phyloP scores from a whole-genome alignment of 352 stramenopile genomes.

The Aphanomyces stellatus region DNA sequence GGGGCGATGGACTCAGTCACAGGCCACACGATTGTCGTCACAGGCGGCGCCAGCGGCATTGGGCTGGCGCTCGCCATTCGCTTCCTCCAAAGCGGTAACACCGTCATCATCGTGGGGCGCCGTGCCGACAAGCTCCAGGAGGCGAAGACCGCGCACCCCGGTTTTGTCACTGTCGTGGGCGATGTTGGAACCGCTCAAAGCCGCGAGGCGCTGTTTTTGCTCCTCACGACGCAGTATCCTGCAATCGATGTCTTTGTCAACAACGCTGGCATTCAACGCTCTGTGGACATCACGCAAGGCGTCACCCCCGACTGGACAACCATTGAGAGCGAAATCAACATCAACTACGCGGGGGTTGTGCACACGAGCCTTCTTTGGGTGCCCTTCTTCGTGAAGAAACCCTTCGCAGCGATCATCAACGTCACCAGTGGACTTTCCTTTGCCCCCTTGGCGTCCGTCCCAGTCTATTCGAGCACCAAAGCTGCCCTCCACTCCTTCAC shows the following conservation, averaged over 20 bases:
- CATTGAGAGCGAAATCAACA: conserved; percentile 19
- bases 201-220: conserved; percentile 12
- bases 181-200: conserved; percentile 6
- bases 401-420: conserved; percentile 9
- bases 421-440: conserved; percentile 14
- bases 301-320: not conserved
- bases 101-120: conserved; percentile 18
- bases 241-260: conserved; percentile 20
- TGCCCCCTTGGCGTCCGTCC: not conserved
- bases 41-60: conserved; percentile 13
- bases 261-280: conserved; percentile 18
- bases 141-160: conserved; percentile 18
- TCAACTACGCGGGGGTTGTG: conserved; percentile 19
- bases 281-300: conserved; percentile 8
- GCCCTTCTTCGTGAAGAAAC: conserved; percentile 10
- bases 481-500: conserved; percentile 21
- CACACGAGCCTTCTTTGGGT: conserved; percentile 13
- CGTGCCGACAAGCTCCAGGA: conserved; percentile 13
- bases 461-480: conserved; percentile 19
- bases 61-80: conserved; percentile 19
- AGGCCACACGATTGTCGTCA: conserved; percentile 17
- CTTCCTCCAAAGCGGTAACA: conserved; percentile 13
- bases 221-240: conserved; percentile 2
- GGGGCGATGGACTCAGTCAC: conserved; percentile 7
- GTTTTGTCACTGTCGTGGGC: conserved; percentile 11